Percentiles rank a stretch among this genome's conserved stretches.
Evolutionary conservation across 257 asterid species (phyloP).

Genomic region (Capsicum chinense): DNA sequence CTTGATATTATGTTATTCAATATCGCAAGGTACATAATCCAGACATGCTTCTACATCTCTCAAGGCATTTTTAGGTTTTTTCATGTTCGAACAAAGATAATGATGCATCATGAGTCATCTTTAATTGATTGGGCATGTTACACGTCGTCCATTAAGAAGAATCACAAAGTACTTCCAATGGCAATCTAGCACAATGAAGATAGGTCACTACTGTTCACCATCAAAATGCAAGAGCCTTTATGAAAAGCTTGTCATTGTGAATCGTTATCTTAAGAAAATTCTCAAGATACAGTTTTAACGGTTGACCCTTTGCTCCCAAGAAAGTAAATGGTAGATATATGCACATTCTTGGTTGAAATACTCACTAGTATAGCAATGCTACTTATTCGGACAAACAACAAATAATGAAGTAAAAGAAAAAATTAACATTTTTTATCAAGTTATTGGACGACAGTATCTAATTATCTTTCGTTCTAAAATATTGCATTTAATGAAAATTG

Average conservation of each 20-base stretch:
- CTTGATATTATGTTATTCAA: background rate
- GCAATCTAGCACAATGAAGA: background rate
- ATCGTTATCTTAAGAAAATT: background rate
- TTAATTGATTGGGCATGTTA: background rate
- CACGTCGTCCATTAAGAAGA: background rate
- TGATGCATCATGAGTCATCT: background rate
- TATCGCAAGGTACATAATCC: background rate
- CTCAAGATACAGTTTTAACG: background rate
- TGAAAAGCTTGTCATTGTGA: background rate
- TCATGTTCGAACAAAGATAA: constrained; percentile 12
- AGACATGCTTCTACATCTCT: background rate
- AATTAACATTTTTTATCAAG: background rate
- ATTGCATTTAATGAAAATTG: background rate
- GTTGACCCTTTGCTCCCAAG: background rate
- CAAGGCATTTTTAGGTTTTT: background rate
- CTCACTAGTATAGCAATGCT: background rate
- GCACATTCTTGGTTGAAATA: background rate
- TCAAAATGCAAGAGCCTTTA: background rate
- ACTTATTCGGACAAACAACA: background rate
- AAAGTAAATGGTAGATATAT: background rate
- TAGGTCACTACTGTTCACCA: background rate
- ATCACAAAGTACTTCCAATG: background rate
- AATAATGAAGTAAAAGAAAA: background rate
- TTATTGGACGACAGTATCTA: background rate
- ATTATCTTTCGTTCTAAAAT: background rate